phyloP scores from a whole-genome alignment of 352 stramenopile species.

The Globisporangium nunn region DNA sequence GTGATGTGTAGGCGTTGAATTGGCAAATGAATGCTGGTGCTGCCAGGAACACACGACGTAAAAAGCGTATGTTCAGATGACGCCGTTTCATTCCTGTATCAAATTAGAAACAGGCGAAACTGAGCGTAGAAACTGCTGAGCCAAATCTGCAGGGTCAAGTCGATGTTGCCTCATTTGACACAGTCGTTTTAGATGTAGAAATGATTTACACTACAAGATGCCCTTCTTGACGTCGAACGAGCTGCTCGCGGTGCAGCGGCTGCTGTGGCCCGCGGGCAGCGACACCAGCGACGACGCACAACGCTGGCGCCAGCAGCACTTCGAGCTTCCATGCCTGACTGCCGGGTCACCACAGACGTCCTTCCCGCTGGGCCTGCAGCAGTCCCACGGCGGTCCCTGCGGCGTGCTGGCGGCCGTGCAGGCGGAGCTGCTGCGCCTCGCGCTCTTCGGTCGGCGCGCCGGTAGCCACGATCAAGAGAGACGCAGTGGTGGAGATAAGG shows the following conservation, averaged over 20 bases:
- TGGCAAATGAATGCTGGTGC: neutral
- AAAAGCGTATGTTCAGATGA: neutral
- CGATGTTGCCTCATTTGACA: neutral
- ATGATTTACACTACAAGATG: neutral
- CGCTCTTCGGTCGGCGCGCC: slow-evolving; percentile 32
- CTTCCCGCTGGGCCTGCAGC: slow-evolving; percentile 62
- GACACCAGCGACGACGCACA: slow-evolving; percentile 19
- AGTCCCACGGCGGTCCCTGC: slow-evolving; percentile 72
- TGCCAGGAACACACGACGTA: too few relatives aligned
- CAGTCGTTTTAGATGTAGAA: neutral
- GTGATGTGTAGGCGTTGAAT: neutral
- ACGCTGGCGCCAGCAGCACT: slow-evolving; percentile 55
- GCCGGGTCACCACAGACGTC: slow-evolving; percentile 15
- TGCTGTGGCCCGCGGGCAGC: slow-evolving; percentile 35
- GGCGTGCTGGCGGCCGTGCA: slow-evolving; percentile 78
- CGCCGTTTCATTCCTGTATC: neutral
- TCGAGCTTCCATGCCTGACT: slow-evolving; percentile 28
- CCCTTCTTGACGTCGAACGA: slow-evolving; percentile 1
- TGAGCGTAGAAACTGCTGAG: neutral
- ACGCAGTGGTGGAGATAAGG: too few relatives aligned
- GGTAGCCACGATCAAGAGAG: too few relatives aligned
- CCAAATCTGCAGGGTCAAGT: neutral
- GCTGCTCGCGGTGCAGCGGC: slow-evolving; percentile 10
- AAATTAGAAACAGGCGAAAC: neutral
- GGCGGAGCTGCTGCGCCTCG: slow-evolving; percentile 52